Conservation (phyloP, 2,329 filamentous ascomycete species). For the Sphaceloma murrayae region DNA sequence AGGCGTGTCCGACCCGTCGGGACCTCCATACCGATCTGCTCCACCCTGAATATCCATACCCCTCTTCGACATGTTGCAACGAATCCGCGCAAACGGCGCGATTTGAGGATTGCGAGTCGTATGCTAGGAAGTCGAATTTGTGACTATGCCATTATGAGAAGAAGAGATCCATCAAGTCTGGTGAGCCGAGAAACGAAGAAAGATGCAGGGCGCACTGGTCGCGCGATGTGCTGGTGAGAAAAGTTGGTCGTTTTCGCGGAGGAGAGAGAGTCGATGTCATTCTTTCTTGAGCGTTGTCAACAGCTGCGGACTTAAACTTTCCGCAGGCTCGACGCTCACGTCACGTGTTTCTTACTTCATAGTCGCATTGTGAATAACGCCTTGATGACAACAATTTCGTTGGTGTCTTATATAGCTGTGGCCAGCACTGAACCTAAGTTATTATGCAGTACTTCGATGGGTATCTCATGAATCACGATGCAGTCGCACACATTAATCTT, state of each 20-base stretch:
- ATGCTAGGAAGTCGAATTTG: neutral
- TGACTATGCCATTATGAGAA: slow-evolving; percentile 6
- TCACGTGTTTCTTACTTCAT: neutral
- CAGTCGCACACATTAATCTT: neutral
- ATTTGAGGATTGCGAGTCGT: slow-evolving; percentile 7
- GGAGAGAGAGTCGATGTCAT: slow-evolving; percentile 14
- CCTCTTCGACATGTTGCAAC: slow-evolving; percentile 19
- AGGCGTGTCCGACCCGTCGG: slow-evolving; percentile 12
- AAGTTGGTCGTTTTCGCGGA: slow-evolving; percentile 1
- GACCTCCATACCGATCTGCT: slow-evolving; percentile 17
- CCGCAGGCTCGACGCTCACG: neutral
- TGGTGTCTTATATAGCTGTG: neutral
- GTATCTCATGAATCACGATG: slow-evolving; percentile 5
- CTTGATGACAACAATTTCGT: neutral
- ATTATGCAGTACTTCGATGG: too few relatives aligned
- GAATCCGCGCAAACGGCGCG: slow-evolving; percentile 8
- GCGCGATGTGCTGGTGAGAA: slow-evolving; percentile 1
- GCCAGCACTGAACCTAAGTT: too few relatives aligned
- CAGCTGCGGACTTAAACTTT: too few relatives aligned
- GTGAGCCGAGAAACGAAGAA: neutral
- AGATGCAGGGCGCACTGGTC: neutral
- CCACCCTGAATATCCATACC: slow-evolving; percentile 19
- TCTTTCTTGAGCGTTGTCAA: too few relatives aligned
- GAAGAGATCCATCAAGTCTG: neutral
- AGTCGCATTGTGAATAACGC: slow-evolving; percentile 1